Evolutionary conservation across 192 early-diverging fungal species (phyloP).

Genomic region (Coemansia asiatica): DNA sequence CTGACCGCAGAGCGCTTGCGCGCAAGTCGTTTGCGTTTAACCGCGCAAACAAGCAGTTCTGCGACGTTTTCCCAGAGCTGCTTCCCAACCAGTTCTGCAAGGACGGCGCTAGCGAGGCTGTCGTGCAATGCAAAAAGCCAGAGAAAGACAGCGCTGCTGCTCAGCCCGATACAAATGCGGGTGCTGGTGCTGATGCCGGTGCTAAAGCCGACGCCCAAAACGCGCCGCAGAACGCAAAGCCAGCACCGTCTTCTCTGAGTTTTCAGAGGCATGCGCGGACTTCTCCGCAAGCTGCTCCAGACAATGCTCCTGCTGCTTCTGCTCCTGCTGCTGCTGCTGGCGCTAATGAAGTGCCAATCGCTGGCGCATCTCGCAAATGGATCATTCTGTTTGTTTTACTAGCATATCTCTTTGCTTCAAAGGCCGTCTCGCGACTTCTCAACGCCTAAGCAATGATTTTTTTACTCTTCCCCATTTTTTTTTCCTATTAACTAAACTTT

Average conservation of each 20-base stretch:
- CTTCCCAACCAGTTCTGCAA: constrained; percentile 16
- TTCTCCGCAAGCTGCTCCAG: not conserved
- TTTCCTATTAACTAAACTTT: not conserved
- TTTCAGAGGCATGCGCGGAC: not conserved
- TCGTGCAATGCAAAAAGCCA: not conserved
- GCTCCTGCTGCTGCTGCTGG: constrained; percentile 7
- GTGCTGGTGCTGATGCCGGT: not conserved
- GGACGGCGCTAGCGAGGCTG: constrained; percentile 36
- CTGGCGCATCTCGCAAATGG: constrained; percentile 42
- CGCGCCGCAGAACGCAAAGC: not conserved
- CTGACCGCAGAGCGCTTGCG: constrained; percentile 79
- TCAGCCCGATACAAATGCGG: no score
- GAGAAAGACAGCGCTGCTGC: not conserved
- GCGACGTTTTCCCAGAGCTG: constrained; percentile 84
- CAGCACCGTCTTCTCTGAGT: not conserved
- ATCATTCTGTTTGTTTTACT: constrained; percentile 42
- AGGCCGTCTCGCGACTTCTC: constrained; percentile 36
- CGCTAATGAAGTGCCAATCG: not conserved
- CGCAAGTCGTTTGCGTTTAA: constrained; percentile 80
- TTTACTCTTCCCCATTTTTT: not conserved
- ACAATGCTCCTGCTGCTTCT: constrained; percentile 11
- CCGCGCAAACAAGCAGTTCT: constrained; percentile 69
- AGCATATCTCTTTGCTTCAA: constrained; percentile 48
- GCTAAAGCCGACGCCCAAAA: not conserved
- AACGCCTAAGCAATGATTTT: constrained; percentile 17